A percentile compares a stretch with the other conserved stretches of the same genome.
These are phyloP conservation scores for Aspergillus vadensis DNA, from an alignment of 2,329 filamentous ascomycete species.

Conservation along the genomic window DNA sequence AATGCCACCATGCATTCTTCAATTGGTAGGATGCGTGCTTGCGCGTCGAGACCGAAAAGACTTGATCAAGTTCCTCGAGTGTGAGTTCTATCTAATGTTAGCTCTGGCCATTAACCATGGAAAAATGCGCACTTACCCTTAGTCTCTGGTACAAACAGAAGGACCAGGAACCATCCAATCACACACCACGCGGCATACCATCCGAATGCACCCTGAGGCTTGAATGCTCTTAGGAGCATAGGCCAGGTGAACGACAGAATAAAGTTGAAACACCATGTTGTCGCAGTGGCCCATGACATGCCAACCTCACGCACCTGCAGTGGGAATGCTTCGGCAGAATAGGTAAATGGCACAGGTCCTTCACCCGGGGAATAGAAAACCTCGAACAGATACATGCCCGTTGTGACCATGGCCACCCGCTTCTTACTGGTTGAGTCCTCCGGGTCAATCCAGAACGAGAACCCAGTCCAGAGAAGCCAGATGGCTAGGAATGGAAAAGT, in stretches of 20 bases:
- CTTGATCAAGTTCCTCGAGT: constrained; percentile 53
- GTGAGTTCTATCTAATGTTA: constrained; percentile 36
- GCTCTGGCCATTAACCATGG: too few relatives aligned
- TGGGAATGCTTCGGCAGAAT: constrained; percentile 66
- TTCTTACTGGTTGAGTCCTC: constrained; percentile 31
- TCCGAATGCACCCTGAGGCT: constrained; percentile 56
- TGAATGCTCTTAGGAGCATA: constrained; percentile 50
- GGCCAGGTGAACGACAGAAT: constrained; percentile 58
- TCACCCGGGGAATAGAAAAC: constrained; percentile 59
- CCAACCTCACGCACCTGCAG: constrained; percentile 63
- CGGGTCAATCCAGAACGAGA: constrained; percentile 53
- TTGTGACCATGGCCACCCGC: constrained; percentile 46
- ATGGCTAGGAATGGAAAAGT: constrained; percentile 64
- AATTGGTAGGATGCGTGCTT: constrained; percentile 46
- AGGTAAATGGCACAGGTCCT: constrained; percentile 65
- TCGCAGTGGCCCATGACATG: constrained; percentile 61
- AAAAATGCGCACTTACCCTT: constrained; percentile 34
- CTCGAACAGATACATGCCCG: constrained; percentile 52
- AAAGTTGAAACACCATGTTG: constrained; percentile 60
- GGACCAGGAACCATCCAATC: constrained; percentile 55
- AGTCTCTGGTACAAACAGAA: constrained; percentile 56
- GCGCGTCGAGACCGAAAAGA: constrained; percentile 55
- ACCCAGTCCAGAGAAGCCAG: constrained; percentile 48
- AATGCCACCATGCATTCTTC: constrained; percentile 43
- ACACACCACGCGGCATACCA: constrained; percentile 61